Evolutionary conservation across 78 protist species (phyloP).

Genomic region (Pigoraptor vietnamica): DNA sequence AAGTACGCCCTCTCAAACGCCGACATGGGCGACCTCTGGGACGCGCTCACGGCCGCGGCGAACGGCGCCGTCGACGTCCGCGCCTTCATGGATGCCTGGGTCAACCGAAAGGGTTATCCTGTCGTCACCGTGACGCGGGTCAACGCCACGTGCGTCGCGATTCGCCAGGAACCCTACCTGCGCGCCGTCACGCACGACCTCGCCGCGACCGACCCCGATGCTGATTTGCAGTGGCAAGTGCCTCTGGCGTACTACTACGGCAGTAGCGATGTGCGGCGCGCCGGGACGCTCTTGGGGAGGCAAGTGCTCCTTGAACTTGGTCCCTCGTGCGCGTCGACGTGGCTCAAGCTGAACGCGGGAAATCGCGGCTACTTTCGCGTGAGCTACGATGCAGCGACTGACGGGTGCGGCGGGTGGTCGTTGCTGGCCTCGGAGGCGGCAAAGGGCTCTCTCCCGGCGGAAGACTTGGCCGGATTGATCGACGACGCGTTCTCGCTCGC

Average conservation of each 20-base stretch:
- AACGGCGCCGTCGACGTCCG: conserved; percentile 54
- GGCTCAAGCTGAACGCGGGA: conserved; percentile 70
- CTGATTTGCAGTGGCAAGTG: no score
- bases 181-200: conserved; percentile 15
- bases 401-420: not conserved
- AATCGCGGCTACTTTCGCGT: conserved; percentile 70
- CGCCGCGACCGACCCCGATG: not conserved
- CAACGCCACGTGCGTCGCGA: conserved; percentile 11
- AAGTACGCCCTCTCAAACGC: conserved; percentile 55
- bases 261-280: not conserved
- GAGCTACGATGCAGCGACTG: conserved; percentile 17
- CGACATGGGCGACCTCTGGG: conserved; percentile 80
- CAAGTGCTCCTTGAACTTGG: no score
- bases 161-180: conserved; percentile 59
- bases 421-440: not conserved
- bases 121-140: conserved; percentile 46
- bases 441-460: not conserved
- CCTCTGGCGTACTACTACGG: not conserved
- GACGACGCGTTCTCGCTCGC: conserved; percentile 10
- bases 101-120: conserved; percentile 75
- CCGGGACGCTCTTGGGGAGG: no score
- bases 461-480: conserved; percentile 27
- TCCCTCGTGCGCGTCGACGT: no score
- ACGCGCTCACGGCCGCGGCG: conserved; percentile 34
- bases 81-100: conserved; percentile 70